phyloP scores from a whole-genome alignment of 2,329 filamentous ascomycete species.

The Alternaria sp. region DNA sequence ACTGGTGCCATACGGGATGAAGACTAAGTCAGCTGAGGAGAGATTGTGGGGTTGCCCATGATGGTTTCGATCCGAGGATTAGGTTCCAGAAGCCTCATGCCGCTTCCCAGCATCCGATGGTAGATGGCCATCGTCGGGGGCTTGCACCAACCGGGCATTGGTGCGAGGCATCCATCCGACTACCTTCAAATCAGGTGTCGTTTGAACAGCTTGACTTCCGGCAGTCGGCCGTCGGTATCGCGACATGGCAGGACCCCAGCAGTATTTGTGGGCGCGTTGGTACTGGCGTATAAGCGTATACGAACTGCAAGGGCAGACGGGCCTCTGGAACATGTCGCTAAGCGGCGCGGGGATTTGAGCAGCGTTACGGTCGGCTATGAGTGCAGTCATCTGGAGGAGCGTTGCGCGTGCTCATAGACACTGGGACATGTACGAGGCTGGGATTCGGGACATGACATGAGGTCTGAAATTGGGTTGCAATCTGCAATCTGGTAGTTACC shows the following conservation, averaged over 20 bases:
- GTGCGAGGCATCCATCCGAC: not conserved
- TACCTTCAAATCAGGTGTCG: not conserved
- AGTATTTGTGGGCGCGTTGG: constrained; percentile 1
- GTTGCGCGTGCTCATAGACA: not conserved
- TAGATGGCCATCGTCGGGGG: not conserved
- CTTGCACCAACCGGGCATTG: constrained; percentile 1
- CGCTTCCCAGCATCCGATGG: not conserved
- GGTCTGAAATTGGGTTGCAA: constrained; percentile 6
- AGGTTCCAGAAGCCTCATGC: not conserved
- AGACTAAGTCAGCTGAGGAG: not conserved
- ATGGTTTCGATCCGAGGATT: not conserved
- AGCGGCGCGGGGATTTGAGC: not conserved
- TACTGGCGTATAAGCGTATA: constrained; percentile 1
- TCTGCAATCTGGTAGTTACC: too few relatives aligned
- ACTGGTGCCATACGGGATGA: not conserved
- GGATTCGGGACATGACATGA: constrained; percentile 3
- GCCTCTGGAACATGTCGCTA: constrained; percentile 2
- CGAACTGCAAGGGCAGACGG: not conserved
- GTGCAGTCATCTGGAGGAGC: not conserved
- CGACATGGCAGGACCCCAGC: not conserved
- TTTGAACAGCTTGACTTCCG: not conserved
- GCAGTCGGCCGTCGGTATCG: not conserved
- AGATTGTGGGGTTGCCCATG: not conserved
- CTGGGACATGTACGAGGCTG: constrained; percentile 3
- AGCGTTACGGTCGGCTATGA: not conserved